phyloP scores from a whole-genome alignment of 2,329 filamentous ascomycete species.

The Dactylellina cionopaga region DNA sequence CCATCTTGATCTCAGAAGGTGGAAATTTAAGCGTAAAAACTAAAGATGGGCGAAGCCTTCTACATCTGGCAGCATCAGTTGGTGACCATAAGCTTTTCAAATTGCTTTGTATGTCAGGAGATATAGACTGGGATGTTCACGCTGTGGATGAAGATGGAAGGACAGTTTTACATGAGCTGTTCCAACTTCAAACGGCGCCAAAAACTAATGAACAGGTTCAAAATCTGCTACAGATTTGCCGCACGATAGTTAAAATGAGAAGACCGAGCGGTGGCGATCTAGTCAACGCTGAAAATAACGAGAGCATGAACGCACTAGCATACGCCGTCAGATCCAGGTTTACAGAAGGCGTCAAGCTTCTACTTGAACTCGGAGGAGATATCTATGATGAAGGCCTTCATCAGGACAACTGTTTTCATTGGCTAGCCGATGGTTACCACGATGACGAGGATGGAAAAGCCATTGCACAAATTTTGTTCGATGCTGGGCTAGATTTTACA shows the following conservation, averaged over 20 bases:
- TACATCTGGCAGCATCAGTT: background rate
- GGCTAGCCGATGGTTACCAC: too few species aligned
- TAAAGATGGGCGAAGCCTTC: background rate
- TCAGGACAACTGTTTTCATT: background rate
- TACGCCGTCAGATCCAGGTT: background rate
- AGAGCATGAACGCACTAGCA: background rate
- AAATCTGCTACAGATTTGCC: background rate
- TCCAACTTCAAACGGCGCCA: background rate
- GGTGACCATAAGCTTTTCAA: conserved; percentile 12
- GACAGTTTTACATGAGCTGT: background rate
- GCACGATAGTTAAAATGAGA: conserved; percentile 9
- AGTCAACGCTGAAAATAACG: background rate
- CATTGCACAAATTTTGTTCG: too few species aligned
- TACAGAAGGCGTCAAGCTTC: background rate
- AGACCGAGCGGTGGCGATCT: background rate
- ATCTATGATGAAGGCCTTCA: background rate
- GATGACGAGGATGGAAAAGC: too few species aligned
- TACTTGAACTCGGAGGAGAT: background rate
- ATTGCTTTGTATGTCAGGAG: background rate
- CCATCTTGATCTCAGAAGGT: background rate
- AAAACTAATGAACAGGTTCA: background rate
- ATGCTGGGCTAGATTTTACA: too few species aligned
- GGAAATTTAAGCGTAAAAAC: background rate
- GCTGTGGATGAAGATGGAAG: background rate
- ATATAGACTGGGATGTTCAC: conserved; percentile 10